Evolutionary conservation across 2,329 filamentous ascomycete genomes (phyloP), one percentile per base, ranked within the genome.

Genomic region (Sporothrix curviconia): DNA sequence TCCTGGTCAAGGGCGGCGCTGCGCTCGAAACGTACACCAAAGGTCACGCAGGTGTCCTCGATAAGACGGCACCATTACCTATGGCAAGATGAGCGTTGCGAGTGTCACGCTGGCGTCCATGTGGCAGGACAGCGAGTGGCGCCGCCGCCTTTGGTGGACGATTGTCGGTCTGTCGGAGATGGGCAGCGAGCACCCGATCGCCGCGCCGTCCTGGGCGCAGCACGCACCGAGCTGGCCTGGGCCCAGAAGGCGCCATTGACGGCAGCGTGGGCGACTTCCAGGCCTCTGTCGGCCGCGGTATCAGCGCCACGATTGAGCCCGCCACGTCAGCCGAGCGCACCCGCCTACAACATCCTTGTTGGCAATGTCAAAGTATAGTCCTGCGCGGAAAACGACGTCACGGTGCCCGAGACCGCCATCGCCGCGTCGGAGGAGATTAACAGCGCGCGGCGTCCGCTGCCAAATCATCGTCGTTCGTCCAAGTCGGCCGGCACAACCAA

Each of bases 1-100:
- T 99, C 64, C 78, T 99, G n/a, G 91, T 97, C 70, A 99, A 99
- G 74, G 92, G 94, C 56, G 94, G 94, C 57, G 92, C 90, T 40
- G 91, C 92, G 30, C 56, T 99, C 3, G 92, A 99, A 74, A 90
- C 84, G 4, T 89, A 91, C 0, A 97, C 91, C n/a, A 8, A 92
- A 90, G 70, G 82, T 97, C 63, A 95, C 86, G 1, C 88, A 95
- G 64, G 82, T 19, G 88, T 97, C 15, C 82, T 97, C 22, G 92
- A 97, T 76, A 97, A 97, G 80, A 97, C 92, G 1, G 92, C 30
- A 97, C 92, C 3, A 79, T 99, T 60, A 99, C 94, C 0, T 83
- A 94, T 64, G 94, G 94, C 46, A 95, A 92, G 72, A 97, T 99
- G 91, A 95, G 83, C 61, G 92, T 97, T 17, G 87, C 90, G 7